Percentiles rank a stretch among this genome's conserved stretches.
Conservation (phyloP, 306 rosid genomes). For the Dryas octopetala region DNA sequence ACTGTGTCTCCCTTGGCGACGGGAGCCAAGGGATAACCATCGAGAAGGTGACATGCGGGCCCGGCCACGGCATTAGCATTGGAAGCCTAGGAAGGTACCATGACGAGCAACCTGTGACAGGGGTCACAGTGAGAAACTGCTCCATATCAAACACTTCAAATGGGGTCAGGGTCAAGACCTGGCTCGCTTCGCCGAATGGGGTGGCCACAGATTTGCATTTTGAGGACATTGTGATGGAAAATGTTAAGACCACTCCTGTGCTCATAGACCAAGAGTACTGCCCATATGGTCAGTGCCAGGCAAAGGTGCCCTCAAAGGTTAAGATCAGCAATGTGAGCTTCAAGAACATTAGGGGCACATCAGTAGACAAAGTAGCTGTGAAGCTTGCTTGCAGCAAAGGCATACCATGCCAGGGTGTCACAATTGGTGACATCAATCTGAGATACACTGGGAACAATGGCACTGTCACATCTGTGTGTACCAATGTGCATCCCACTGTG, state of each 20-base stretch:
- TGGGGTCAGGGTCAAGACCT: conserved; percentile 30
- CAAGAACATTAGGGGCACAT: conserved; percentile 27
- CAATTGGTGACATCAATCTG: conserved; percentile 13
- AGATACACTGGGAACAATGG: conserved; percentile 18
- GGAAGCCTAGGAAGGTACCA: conserved; percentile 33
- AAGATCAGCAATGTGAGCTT: conserved; percentile 15
- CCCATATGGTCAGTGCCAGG: conserved; percentile 24
- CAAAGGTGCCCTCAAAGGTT: conserved; percentile 15
- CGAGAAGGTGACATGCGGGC: conserved; percentile 20
- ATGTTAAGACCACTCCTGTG: conserved; percentile 14
- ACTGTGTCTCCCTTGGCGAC: conserved; percentile 32
- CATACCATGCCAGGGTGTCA: conserved; percentile 21
- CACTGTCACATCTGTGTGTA: neutral
- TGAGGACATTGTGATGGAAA: conserved; percentile 20
- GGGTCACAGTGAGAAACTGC: conserved; percentile 15
- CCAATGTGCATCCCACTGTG: conserved; percentile 14
- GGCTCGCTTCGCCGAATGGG: conserved; percentile 17
- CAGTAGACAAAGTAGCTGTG: conserved; percentile 3
- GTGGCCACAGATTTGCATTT: conserved; percentile 10
- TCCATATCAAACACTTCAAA: conserved; percentile 1
- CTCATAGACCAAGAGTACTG: conserved; percentile 27
- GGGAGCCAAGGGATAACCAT: conserved; percentile 22
- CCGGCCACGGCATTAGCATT: conserved; percentile 27
- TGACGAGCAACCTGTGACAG: conserved; percentile 20
- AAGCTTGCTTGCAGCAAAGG: conserved; percentile 24